Evolutionary conservation across 2,329 filamentous ascomycete genomes (phyloP), one percentile per base, ranked within the genome.

Genomic region (Cucurbitaria berberidis): DNA sequence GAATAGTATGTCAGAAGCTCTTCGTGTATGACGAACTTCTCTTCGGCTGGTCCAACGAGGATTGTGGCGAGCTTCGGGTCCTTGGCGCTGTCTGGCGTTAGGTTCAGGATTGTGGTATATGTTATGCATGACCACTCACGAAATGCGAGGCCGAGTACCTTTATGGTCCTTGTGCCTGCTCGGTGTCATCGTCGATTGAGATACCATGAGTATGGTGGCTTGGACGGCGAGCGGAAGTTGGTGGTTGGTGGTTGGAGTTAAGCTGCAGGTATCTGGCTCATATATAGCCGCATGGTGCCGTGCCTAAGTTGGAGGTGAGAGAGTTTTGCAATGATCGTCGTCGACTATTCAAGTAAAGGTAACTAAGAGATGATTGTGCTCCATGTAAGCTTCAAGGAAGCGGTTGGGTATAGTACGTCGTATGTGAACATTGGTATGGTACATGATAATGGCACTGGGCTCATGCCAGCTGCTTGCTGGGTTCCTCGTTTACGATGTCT

Each of bases 21-120:
- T 34, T 56, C 44, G 40, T 62, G 57, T 22, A 60, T 21, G 24
- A 32, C n/a, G 38, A 39, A 58, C 18, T 36, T 29, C n/a, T 22
- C 42, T 10, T 42, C 22, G 8, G 44, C 21, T n/a, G 40, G 44
- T 10, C 55, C 55, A 29, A 59, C 45, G 8, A 34, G 15, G 2
- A 44, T 15, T 3, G 41, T 44, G 1, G 29, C 41, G 19, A 44
- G 19, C 16, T 24, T 18, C 4, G 26, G 5, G 11, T 43, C 26
- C n/a, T 21, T 21, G 5, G 13, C 41, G 16, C 41, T 44, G 19
- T 19, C 7, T 30, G 2, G 11, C n/a, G 18, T 44, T 5, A 44
- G 41, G 1, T 19, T 21, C 15, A 13, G 9, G 5, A 21, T 3
- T 19, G 4, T 38, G 18, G 15, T 21, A 38, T 1, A 8, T 21